Conservation (phyloP, 768 basidiomycete genomes). For the Dendrothele bispora region DNA sequence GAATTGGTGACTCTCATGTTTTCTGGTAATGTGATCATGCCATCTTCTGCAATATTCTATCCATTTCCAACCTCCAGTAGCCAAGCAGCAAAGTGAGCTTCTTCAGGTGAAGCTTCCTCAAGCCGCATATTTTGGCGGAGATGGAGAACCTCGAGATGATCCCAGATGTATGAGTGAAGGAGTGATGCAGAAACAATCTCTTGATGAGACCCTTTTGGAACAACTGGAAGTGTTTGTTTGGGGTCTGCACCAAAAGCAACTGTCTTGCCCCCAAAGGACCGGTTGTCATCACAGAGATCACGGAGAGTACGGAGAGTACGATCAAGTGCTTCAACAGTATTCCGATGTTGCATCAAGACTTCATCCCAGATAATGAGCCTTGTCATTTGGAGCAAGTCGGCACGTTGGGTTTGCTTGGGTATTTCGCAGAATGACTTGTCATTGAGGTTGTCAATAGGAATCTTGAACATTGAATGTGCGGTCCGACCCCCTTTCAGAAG, state of each 20-base stretch:
- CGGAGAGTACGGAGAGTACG: slow-evolving; percentile 20
- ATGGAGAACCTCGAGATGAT: no score
- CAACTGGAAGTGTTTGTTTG: slow-evolving; percentile 36
- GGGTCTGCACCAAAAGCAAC: slow-evolving; percentile 40
- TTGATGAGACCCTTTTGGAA: slow-evolving; percentile 25
- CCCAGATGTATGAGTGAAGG: slow-evolving; percentile 30
- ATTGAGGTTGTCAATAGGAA: slow-evolving; percentile 30
- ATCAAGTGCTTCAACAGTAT: slow-evolving; percentile 31
- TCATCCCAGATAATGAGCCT: slow-evolving; percentile 42
- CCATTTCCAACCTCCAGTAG: slow-evolving; percentile 29
- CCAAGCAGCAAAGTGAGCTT: slow-evolving; percentile 24
- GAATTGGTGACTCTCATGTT: slow-evolving; percentile 4
- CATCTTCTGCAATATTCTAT: slow-evolving; percentile 4
- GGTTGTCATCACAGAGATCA: slow-evolving; percentile 18
- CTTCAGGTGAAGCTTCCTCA: slow-evolving; percentile 14
- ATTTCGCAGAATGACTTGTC: background rate
- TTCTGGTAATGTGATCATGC: background rate
- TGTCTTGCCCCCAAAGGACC: slow-evolving; percentile 32
- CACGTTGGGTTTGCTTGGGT: slow-evolving; percentile 10
- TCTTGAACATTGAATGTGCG: slow-evolving; percentile 48
- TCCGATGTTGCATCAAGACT: slow-evolving; percentile 27
- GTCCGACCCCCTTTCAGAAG: slow-evolving; percentile 46
- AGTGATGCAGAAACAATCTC: slow-evolving; percentile 27
- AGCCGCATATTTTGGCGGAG: no score
- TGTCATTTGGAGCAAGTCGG: slow-evolving; percentile 26